Evolutionary conservation across 139 green algal genomes (phyloP), one percentile per base, ranked within the genome.

Genomic region (Chlamydomonas urium): DNA sequence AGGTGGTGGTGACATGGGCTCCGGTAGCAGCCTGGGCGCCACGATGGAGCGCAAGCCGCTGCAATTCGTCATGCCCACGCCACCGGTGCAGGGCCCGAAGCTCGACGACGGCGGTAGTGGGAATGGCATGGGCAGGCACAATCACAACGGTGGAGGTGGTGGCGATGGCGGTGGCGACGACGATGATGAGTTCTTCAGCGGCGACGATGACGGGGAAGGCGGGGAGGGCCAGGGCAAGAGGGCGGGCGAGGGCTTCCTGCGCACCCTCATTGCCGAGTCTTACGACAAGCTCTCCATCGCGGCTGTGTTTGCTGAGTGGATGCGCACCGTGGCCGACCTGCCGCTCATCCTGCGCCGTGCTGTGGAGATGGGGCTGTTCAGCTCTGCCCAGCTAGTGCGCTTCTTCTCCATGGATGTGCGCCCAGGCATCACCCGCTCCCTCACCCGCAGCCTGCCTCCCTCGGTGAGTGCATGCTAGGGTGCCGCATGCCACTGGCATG

Each of bases 301-400:
- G 0, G 90, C 89, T 2, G 92, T 99, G 33, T 79, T 84, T n/a
- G 69, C 74, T 0, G 79, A 84, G 57, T 99, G 91, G 91, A 96
- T 89, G 79, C 84, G 88, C 8, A 96, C 93, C 17, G 73, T 98
- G 5, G 77, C 74, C 3, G 86, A 93, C 69, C 79, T 99, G 69
- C 95, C 95, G 2, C 56, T 82, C 47, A 95, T 96, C 60, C 77
- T 99, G 21, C 81, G 92, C 6, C 91, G 92, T 42, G 88, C 92
- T 2, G 89, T 97, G 21, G 80, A 95, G 72, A 95, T 99, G 92
- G 94, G 92, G 23, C 78, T 99, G 45, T 93, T 98, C 75, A 94
- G 84, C 75, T 93, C 85, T 1, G 89, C 91, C 0, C 91, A 97
- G 78, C 80, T 99, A 1, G 86, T 94, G 24, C 86, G 95, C 50